A percentile compares a stretch with the other conserved stretches of the same genome.
These are phyloP conservation scores for Pyricularia pennisetigena DNA, from an alignment of 2,329 filamentous ascomycete genomes.

Conservation along the genomic window DNA sequence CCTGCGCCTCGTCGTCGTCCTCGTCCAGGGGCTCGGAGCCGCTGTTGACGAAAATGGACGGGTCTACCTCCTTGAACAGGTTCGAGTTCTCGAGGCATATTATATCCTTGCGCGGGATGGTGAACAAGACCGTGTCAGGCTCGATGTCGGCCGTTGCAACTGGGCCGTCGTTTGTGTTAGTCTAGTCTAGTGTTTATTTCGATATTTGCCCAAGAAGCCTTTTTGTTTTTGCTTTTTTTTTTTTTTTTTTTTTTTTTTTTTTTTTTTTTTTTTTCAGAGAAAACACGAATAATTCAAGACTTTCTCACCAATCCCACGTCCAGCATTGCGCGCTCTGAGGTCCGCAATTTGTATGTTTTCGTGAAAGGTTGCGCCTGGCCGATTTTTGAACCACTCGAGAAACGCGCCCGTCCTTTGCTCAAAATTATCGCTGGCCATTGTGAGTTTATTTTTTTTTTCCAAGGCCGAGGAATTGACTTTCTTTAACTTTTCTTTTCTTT, in stretches of 20 bases:
- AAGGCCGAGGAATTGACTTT: too few relatives aligned
- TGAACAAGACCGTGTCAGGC: slow-evolving; percentile 70
- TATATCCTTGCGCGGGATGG: slow-evolving; percentile 62
- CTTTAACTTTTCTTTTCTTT: too few relatives aligned
- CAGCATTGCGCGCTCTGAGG: slow-evolving; percentile 37
- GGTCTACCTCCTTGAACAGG: slow-evolving; percentile 43
- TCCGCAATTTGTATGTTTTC: slow-evolving; percentile 41
- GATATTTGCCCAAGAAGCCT: too few relatives aligned
- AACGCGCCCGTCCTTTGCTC: slow-evolving; percentile 33
- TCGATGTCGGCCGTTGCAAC: slow-evolving; percentile 62
- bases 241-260: too few relatives aligned
- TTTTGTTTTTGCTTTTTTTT: too few relatives aligned
- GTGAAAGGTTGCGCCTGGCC: slow-evolving; percentile 44
- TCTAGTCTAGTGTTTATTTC: too few relatives aligned
- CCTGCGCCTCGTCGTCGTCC: slow-evolving; percentile 26
- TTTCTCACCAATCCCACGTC: slow-evolving; percentile 43
- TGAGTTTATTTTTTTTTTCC: not conserved
- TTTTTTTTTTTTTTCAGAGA: too few relatives aligned
- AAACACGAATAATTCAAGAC: not conserved
- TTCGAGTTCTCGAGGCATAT: slow-evolving; percentile 65
- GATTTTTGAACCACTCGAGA: slow-evolving; percentile 41
- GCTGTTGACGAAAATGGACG: slow-evolving; percentile 35
- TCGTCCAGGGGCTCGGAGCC: slow-evolving; percentile 20
- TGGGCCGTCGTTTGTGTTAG: slow-evolving; percentile 20
- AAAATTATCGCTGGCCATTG: slow-evolving; percentile 21